Conservation (phyloP, 108 stramenopile species). For the Fragilaria radians region DNA sequence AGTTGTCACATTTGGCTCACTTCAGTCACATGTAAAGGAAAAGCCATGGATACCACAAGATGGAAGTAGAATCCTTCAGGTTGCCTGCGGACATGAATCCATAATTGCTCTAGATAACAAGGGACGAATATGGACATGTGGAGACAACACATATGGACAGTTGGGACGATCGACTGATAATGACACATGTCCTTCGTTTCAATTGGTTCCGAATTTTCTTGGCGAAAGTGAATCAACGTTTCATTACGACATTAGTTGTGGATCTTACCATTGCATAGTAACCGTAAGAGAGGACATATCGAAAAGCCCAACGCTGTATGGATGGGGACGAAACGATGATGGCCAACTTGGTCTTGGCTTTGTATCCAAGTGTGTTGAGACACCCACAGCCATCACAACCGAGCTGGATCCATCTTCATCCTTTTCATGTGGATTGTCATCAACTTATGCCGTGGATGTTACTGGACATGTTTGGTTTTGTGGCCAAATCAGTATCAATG, state of each 20-base stretch:
- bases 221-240: neutral
- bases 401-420: slow-evolving; percentile 4
- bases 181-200: slow-evolving; percentile 11
- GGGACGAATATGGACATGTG: slow-evolving; percentile 70
- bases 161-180: slow-evolving; percentile 35
- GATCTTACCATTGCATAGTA: slow-evolving; percentile 7
- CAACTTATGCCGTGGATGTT: slow-evolving; percentile 46
- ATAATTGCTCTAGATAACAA: slow-evolving; percentile 58
- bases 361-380: neutral
- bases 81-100: slow-evolving; percentile 69
- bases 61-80: slow-evolving; percentile 39
- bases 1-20: slow-evolving; percentile 66
- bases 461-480: slow-evolving; percentile 36
- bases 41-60: slow-evolving; percentile 55
- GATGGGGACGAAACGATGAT: slow-evolving; percentile 16
- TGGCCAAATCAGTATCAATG: too few species aligned
- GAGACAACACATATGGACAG: slow-evolving; percentile 82
- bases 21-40: slow-evolving; percentile 47
- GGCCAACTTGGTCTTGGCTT: slow-evolving; percentile 27
- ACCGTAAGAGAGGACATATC: neutral
- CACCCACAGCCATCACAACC: neutral
- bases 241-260: slow-evolving; percentile 22
- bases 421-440: slow-evolving; percentile 66
- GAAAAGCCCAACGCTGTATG: neutral
- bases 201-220: neutral